phyloP scores from a whole-genome alignment of 2,329 filamentous ascomycete genomes.

The Aaosphaeria arxii region DNA sequence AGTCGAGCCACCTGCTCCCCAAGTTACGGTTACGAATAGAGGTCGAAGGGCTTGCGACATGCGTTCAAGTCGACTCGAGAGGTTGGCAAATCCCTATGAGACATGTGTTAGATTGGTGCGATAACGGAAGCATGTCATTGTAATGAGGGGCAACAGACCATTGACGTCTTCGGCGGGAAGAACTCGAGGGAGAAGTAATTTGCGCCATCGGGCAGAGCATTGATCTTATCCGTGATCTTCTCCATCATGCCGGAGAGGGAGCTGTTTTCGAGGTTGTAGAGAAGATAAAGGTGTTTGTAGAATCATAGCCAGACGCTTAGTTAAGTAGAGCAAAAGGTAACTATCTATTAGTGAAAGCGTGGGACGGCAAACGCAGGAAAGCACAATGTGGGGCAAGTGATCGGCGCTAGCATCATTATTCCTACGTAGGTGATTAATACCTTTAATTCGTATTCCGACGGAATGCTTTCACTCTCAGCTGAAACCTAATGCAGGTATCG shows the following conservation, averaged over 20 bases:
- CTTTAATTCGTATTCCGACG: no score
- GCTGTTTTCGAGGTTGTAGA: slow-evolving; percentile 1
- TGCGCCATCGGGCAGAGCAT: slow-evolving; percentile 75
- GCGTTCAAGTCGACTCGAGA: slow-evolving; percentile 87
- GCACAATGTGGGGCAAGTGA: slow-evolving; percentile 21
- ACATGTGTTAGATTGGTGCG: no score
- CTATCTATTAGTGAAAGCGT: slow-evolving; percentile 8
- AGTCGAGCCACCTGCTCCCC: slow-evolving; percentile 94
- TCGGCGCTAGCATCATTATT: not conserved
- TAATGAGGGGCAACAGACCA: slow-evolving; percentile 47
- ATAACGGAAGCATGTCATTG: no score
- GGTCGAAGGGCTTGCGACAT: slow-evolving; percentile 91
- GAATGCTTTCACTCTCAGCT: no score
- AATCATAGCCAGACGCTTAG: slow-evolving; percentile 27
- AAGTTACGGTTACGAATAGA: slow-evolving; percentile 95
- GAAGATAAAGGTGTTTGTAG: slow-evolving; percentile 9
- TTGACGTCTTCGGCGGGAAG: slow-evolving; percentile 96
- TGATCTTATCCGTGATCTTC: slow-evolving; percentile 93
- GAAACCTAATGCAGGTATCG: no score
- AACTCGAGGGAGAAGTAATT: slow-evolving; percentile 97
- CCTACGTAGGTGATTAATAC: not conserved
- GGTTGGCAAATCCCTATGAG: slow-evolving; percentile 76
- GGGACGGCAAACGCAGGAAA: slow-evolving; percentile 9
- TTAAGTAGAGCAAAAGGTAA: slow-evolving; percentile 1
- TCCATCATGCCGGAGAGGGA: slow-evolving; percentile 22